Conservation (phyloP, 768 basidiomycete species). For the Kwoniella mangroviensis region DNA sequence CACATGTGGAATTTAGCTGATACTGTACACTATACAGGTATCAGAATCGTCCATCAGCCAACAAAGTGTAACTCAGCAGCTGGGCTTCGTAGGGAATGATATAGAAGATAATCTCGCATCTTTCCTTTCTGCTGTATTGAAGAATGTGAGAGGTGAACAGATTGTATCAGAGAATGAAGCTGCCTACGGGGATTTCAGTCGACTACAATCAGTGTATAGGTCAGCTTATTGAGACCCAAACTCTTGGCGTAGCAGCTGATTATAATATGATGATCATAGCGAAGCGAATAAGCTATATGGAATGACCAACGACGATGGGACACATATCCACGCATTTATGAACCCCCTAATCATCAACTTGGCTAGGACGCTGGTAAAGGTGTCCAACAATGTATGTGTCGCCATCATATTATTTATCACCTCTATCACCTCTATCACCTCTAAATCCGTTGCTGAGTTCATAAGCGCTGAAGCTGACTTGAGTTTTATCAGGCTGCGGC, state of each 20-base stretch:
- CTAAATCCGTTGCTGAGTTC: neutral
- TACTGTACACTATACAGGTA: neutral
- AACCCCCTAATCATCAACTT: conserved; percentile 38
- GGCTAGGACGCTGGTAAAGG: conserved; percentile 20
- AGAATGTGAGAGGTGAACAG: conserved; percentile 10
- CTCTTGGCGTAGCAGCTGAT: neutral
- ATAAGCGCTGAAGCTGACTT: neutral
- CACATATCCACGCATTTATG: conserved; percentile 38
- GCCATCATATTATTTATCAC: too few species aligned
- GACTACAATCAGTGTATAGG: conserved; percentile 31
- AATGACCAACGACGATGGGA: conserved; percentile 31
- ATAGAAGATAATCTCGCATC: conserved; percentile 26
- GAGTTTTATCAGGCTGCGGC: conserved; percentile 27
- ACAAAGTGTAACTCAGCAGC: neutral
- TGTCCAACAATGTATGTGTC: conserved; percentile 23
- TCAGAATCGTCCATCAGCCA: conserved; percentile 5
- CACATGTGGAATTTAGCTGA: neutral
- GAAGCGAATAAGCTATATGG: conserved; percentile 47
- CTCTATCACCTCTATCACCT: too few species aligned
- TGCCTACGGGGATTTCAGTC: conserved; percentile 27
- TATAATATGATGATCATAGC: conserved; percentile 11
- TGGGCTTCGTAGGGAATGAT: conserved; percentile 15
- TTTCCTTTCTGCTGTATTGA: conserved; percentile 30
- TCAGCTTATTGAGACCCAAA: conserved; percentile 17
- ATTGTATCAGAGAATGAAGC: neutral